Evolutionary conservation across 2,329 filamentous ascomycete species (phyloP), one percentile per base, ranked within the genome.

Genomic region (Thermoascus crustaceus): DNA sequence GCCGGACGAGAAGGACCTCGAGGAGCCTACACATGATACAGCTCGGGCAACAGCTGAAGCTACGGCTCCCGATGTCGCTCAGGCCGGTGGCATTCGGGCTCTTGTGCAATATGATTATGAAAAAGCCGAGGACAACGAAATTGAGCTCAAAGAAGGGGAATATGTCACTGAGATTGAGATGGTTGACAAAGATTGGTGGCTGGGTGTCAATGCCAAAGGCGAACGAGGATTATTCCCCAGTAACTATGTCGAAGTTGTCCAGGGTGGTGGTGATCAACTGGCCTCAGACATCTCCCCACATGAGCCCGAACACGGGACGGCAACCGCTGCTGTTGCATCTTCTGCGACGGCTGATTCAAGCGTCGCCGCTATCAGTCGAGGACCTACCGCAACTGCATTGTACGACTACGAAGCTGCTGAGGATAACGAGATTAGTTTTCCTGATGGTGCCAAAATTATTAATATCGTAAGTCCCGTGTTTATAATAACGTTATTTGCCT

Each of bases 131-230:
- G 88, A 94, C 47, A 98, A 98, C 53, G 91, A 98, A 64, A 76
- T 98, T 38, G 87, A 94, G 46, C 73, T 98, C 11, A 72, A 76
- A 17, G 91, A 98, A 63, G 88, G 88, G 43, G 85, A 95, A 52
- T 76, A 80, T 45, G 82, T 98, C 23, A 87, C 76, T 16, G 82
- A 94, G 56, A 94, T 98, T 52, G 86, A 96, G 44, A 93, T 93
- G 84, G 86, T 98, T 2, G 91, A 96, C 50, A 83, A 93, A 34
- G 89, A 98, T 57, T 98, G 91, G 91, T 98, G 91, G 91, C 83
- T 94, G 75, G 91, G 93, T 27, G 85, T 82, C 47, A 98, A 96
- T 66, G 67, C 73, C 14, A 72, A 71, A 42, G 91, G 91, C 49
- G 86, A 95, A 61, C 80, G 72, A 39, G 91, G 91, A 31, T 71